phyloP scores from a whole-genome alignment of 805 yeast genomes.

The Spathaspora passalidarum region DNA sequence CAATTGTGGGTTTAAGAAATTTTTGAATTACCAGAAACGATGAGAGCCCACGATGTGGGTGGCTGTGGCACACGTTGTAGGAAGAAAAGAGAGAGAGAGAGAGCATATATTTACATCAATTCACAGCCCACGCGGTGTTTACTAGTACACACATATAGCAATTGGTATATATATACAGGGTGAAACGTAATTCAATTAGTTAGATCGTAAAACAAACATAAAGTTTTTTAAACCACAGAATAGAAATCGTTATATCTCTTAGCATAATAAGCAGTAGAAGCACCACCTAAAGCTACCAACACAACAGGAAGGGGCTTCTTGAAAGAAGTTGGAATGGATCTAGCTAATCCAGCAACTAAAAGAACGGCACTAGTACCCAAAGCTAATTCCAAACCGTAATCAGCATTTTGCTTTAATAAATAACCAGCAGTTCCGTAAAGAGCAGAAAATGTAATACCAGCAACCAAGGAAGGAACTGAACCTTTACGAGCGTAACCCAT shows the following conservation, averaged over 20 bases:
- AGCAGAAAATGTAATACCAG: constrained; percentile 63
- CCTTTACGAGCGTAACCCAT: constrained; percentile 66
- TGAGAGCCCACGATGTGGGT: too few relatives aligned
- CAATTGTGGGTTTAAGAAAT: too few relatives aligned
- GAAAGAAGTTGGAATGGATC: constrained; percentile 59
- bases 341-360: constrained; percentile 66
- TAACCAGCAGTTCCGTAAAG: constrained; percentile 72
- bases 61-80: too few relatives aligned
- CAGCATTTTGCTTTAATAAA: constrained; percentile 66
- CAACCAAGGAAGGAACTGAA: constrained; percentile 76
- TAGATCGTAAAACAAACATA: not conserved
- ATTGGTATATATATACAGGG: too few relatives aligned
- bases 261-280: constrained; percentile 65
- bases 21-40: too few relatives aligned
- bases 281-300: constrained; percentile 59
- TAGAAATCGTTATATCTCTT: constrained; percentile 76
- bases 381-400: constrained; percentile 80
- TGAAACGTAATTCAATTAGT: too few relatives aligned
- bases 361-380: constrained; percentile 66
- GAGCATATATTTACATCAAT: not conserved
- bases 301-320: constrained; percentile 74
- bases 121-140: not conserved
- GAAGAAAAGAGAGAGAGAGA: too few relatives aligned
- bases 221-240: constrained; percentile 16
- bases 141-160: not conserved